These are phyloP conservation scores for Aspergillus fructus DNA, from an alignment of 2,329 filamentous ascomycete genomes.

Conservation along the genomic window DNA sequence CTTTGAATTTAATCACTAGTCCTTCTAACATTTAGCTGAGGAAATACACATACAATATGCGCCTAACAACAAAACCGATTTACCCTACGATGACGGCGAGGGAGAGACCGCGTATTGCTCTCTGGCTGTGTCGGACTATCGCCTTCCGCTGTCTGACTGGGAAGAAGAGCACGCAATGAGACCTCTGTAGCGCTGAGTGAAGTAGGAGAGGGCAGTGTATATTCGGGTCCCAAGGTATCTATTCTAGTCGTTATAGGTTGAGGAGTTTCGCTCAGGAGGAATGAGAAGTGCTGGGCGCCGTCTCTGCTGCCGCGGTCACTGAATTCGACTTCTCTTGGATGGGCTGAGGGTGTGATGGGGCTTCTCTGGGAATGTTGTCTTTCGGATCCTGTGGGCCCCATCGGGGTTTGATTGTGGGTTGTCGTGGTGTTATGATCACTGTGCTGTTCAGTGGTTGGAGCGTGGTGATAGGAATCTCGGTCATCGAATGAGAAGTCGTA, in stretches of 20 bases:
- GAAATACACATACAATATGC: too few species aligned
- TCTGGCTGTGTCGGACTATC: background rate
- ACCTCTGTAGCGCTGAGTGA: conserved; percentile 8
- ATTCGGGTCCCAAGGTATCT: background rate
- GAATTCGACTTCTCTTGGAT: background rate
- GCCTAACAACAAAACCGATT: background rate
- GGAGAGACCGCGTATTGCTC: background rate
- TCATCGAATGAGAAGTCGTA: background rate
- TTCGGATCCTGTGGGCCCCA: background rate
- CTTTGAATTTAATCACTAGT: too few species aligned
- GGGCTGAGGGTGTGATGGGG: background rate
- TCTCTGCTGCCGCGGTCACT: background rate
- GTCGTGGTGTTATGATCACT: background rate
- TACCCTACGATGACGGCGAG: background rate
- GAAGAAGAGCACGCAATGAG: background rate
- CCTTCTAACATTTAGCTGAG: too few species aligned
- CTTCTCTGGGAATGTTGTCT: background rate
- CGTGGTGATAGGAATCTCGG: background rate
- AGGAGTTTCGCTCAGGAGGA: background rate
- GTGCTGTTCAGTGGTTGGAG: background rate
- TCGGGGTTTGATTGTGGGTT: background rate
- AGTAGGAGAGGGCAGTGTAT: background rate
- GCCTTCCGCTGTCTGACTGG: background rate
- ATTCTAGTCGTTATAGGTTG: background rate
- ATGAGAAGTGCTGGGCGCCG: background rate